Base-by-base conservation (phyloP, 1,284 basidiomycete genomes). In the Thelephora terrestris region DNA sequence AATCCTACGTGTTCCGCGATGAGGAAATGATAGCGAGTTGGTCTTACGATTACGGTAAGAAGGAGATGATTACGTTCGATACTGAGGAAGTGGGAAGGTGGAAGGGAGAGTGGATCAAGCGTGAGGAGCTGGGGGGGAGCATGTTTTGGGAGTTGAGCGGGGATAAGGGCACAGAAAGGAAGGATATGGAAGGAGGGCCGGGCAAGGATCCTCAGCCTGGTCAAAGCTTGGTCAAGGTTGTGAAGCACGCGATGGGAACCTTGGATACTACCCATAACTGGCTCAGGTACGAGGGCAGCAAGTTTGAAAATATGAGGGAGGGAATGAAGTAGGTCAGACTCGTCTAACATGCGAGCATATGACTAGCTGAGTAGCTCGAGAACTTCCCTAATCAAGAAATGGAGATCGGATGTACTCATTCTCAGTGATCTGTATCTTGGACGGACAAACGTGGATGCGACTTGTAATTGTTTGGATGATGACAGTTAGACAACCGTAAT, bases 101-200 rank as follows among this genome's bases (percentile, higher is more conserved):
- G 73, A 92, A 92, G 64, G 85, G 84, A 16, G 71, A 76, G 51
- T 92, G 81, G 71, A 91, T 93, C 55, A 69, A 65, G 53, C 68
- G 76, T 42, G 74, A 84, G 60, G 76, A 79, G 0, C 65, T 92
- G 14, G 81, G 80, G 2, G 90, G 88, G 4, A 83, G 82, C 53
- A 91, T 91, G 88, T 90, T 84, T 58, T 90, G 87, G 87, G 86
- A 90, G 62, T 69, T 90, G 48, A 85, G 81, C 57, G 86, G 85
- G 2, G 86, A 90, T 65, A 90, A 90, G 63, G 81, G 78, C 5
- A 64, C 64, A 10, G 57, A 63, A 21, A 71, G 84, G 50, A 75
- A 83, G 23, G 84, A 76, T 5, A 83, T 88, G 77, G 85, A 89
- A 55, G 64, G 67, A 17, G 60, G 63, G 1, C 57, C 55, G n/a